These are phyloP conservation scores for Uncinocarpus reesii DNA, from an alignment of 2,329 filamentous ascomycete species.

Conservation along the genomic window DNA sequence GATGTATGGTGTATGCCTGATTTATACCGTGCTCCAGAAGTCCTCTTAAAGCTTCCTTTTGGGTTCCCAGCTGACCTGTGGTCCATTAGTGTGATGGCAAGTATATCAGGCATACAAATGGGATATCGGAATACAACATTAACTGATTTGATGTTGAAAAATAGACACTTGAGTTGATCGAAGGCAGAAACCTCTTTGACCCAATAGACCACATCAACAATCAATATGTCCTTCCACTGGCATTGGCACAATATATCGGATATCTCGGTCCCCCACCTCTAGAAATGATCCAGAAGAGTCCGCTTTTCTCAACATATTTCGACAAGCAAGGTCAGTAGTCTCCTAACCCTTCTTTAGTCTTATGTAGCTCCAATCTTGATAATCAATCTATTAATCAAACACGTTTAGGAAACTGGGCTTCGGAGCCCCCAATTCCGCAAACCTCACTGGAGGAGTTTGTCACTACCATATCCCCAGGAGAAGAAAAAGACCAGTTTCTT, in stretches of 20 bases:
- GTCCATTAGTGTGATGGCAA: conserved; percentile 23
- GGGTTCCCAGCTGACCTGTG: conserved; percentile 20
- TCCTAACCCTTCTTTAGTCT: no score
- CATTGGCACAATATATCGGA: conserved; percentile 24
- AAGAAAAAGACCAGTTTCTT: no score
- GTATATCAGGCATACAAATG: no score
- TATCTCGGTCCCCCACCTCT: conserved; percentile 22
- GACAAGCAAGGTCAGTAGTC: no score
- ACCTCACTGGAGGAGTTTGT: no score
- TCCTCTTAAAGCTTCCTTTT: conserved; percentile 21
- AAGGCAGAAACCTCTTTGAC: conserved; percentile 23
- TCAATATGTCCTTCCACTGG: conserved; percentile 23
- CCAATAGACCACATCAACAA: conserved; percentile 20
- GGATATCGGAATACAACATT: no score
- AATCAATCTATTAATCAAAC: no score
- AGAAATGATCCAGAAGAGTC: conserved; percentile 20
- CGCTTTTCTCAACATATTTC: conserved; percentile 18
- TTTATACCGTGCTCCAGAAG: conserved; percentile 21
- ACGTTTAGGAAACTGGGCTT: no score
- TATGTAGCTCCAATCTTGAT: no score
- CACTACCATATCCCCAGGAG: no score
- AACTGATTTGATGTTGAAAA: background rate
- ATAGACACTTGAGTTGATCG: conserved; percentile 24
- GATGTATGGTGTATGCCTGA: conserved; percentile 22
- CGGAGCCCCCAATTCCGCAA: no score